Conservation (phyloP, 1,139 yeast genomes). For the Sugiyamaella castrensis region DNA sequence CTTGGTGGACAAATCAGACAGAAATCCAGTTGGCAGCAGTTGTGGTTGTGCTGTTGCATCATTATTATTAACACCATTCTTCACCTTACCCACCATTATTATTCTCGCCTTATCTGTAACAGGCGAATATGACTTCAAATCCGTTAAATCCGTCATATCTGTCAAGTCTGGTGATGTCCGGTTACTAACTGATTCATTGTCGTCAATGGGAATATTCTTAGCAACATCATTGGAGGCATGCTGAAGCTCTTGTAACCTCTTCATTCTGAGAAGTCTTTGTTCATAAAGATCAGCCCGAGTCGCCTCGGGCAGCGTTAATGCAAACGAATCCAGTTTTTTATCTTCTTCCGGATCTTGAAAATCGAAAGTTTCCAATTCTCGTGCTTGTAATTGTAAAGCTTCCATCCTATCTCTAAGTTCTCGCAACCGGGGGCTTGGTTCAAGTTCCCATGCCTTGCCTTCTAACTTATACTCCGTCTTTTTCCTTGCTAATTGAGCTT, state of each 20-base stretch:
- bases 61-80: constrained; percentile 14
- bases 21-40: constrained; percentile 12
- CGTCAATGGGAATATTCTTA: constrained; percentile 19
- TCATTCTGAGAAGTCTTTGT: constrained; percentile 28
- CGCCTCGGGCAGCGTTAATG: constrained; percentile 16
- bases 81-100: constrained; percentile 22
- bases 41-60: constrained; percentile 7
- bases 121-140: constrained; percentile 8
- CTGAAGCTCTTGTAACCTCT: constrained; percentile 34
- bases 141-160: constrained; percentile 2
- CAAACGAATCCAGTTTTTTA: constrained; percentile 17
- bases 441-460: constrained; percentile 56
- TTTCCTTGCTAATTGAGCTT: constrained; percentile 58
- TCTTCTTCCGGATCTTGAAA: constrained; percentile 48
- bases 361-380: constrained; percentile 83
- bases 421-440: constrained; percentile 74
- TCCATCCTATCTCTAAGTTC: constrained; percentile 84
- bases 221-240: constrained; percentile 35
- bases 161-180: constrained; percentile 1
- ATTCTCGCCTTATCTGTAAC: constrained; percentile 27
- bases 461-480: constrained; percentile 57
- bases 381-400: constrained; percentile 75
- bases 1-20: constrained; percentile 16
- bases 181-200: background rate
- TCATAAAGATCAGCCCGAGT: constrained; percentile 28